A percentile compares a stretch with the other conserved stretches of the same genome.
phyloP scores from a whole-genome alignment of 2,329 filamentous ascomycete genomes.

The Aspergillus sp. region DNA sequence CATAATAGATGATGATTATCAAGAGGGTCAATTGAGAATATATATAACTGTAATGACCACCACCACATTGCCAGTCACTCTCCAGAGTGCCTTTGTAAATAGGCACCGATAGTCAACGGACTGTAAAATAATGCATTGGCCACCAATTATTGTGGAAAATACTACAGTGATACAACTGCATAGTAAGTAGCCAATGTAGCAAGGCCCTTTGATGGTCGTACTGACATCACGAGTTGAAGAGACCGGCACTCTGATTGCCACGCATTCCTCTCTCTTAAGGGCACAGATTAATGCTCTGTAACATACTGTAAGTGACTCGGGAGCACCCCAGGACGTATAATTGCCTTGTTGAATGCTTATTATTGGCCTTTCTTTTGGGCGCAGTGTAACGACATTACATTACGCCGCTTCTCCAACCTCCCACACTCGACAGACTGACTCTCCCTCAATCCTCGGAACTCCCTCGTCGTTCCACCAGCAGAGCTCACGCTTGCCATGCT shows the following conservation, averaged over 20 bases:
- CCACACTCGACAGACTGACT: slow-evolving; percentile 10
- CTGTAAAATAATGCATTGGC: too few species aligned
- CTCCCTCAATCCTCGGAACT: not conserved
- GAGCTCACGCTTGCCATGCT: not conserved
- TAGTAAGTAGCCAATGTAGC: not conserved
- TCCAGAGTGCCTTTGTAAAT: too few species aligned
- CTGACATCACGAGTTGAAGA: slow-evolving; percentile 10
- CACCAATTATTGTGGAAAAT: not conserved
- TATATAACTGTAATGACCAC: not conserved
- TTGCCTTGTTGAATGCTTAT: not conserved
- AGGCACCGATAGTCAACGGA: too few species aligned
- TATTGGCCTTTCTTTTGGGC: not conserved
- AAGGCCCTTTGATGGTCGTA: not conserved
- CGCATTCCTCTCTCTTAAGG: not conserved
- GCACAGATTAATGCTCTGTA: not conserved
- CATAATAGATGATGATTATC: not conserved
- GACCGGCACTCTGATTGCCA: not conserved
- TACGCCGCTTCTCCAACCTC: slow-evolving; percentile 7
- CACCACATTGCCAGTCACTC: too few species aligned
- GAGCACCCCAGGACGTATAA: not conserved
- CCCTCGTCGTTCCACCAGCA: not conserved
- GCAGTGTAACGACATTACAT: slow-evolving; percentile 2
- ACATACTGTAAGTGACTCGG: not conserved
- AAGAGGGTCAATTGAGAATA: not conserved
- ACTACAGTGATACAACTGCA: not conserved